Evolutionary conservation across 768 basidiomycete species (phyloP).

Genomic region (Russula virescens): DNA sequence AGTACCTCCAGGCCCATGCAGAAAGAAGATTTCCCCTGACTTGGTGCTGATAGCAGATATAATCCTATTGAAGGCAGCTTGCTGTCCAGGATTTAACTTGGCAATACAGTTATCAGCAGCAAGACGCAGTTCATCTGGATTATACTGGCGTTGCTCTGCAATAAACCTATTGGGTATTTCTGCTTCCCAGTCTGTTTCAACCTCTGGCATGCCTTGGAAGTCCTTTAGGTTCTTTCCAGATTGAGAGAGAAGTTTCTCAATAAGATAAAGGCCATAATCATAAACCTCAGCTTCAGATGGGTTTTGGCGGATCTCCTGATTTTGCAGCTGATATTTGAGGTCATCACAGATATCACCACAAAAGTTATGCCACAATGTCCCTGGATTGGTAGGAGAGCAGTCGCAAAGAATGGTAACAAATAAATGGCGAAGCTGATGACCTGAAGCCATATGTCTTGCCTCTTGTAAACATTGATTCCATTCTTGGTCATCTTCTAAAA

Average conservation of each 20-base stretch:
- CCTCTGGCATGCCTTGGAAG: constrained; percentile 32
- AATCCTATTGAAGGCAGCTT: constrained; percentile 17
- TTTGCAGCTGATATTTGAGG: too few species aligned
- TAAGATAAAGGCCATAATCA: constrained; percentile 37
- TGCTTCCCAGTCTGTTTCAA: constrained; percentile 28
- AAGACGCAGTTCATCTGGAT: constrained; percentile 6
- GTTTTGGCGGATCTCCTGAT: too few species aligned
- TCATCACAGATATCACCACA: too few species aligned
- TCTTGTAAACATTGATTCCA: too few species aligned
- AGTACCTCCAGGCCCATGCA: too few species aligned
- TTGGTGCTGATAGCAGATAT: too few species aligned
- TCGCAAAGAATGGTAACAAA: constrained; percentile 37
- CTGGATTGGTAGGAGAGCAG: constrained; percentile 31
- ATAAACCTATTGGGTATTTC: constrained; percentile 30
- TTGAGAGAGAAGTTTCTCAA: constrained; percentile 30
- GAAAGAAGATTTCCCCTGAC: too few species aligned
- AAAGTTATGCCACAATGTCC: constrained; percentile 37
- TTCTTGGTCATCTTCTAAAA: too few species aligned
- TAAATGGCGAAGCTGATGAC: constrained; percentile 32
- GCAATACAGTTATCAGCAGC: neutral
- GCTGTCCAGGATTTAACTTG: constrained; percentile 25
- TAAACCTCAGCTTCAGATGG: too few species aligned
- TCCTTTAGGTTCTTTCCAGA: constrained; percentile 27
- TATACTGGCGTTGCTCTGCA: constrained; percentile 33
- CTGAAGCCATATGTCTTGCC: too few species aligned